Percentiles rank a stretch among this genome's conserved stretches.
Conservation (phyloP, 2,329 filamentous ascomycete species). For the Fusarium kyushuense region DNA sequence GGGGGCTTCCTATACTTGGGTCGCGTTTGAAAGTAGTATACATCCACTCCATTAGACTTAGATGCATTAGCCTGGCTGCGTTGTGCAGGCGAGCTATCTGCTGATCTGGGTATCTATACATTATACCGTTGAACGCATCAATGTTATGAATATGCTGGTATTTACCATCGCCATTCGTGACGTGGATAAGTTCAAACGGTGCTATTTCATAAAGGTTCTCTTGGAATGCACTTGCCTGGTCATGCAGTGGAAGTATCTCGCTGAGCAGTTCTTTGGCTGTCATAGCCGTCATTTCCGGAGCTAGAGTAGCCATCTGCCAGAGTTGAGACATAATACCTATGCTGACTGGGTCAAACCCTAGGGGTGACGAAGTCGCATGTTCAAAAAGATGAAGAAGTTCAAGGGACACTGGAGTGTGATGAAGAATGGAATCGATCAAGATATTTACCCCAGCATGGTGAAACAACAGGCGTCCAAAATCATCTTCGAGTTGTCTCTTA, state of each 20-base stretch:
- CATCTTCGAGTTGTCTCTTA: neutral
- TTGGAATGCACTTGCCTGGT: neutral
- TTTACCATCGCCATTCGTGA: neutral
- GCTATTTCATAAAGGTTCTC: neutral
- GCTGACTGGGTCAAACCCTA: neutral
- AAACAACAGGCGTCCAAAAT: neutral
- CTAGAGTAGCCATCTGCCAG: neutral
- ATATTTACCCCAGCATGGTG: conserved; percentile 6
- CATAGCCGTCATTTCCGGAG: neutral
- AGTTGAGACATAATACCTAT: neutral
- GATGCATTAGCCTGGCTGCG: neutral
- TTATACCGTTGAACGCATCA: neutral
- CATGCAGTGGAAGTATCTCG: neutral
- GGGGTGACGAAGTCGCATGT: neutral
- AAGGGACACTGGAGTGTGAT: neutral
- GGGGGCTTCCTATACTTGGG: neutral
- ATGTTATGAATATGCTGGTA: neutral
- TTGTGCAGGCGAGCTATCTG: conserved; percentile 5
- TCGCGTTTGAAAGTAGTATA: neutral
- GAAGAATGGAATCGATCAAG: neutral
- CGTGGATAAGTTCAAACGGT: neutral
- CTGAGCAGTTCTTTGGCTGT: neutral
- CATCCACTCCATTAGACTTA: neutral
- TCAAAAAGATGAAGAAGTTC: neutral
- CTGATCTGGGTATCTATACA: conserved; percentile 4